These are phyloP conservation scores for Pleurozium schreberi DNA, from an alignment of 225 moss, liverwort and hornwort genomes.

Conservation along the genomic window DNA sequence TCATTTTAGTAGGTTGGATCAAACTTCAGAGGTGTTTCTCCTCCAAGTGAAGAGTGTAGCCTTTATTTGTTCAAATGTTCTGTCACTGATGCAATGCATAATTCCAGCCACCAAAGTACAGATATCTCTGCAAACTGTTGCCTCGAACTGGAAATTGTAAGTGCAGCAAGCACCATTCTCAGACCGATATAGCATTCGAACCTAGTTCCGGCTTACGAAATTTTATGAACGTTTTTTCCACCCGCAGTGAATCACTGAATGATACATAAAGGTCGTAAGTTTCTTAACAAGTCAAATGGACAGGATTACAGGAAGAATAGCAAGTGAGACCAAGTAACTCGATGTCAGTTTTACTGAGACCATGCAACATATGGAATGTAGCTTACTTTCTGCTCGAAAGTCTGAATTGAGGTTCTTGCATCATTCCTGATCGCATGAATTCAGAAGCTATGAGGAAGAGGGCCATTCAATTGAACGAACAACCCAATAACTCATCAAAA, in stretches of 20 bases:
- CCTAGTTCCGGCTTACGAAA: no score
- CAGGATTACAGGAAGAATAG: neutral
- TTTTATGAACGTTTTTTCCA: neutral
- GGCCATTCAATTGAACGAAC: neutral
- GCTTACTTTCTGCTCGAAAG: neutral
- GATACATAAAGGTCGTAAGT: neutral
- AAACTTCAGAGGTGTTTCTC: no score
- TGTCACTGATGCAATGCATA: neutral
- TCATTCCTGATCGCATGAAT: no score
- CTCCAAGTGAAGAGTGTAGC: neutral
- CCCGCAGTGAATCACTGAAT: neutral
- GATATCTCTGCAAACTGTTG: no score
- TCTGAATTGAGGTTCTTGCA: neutral
- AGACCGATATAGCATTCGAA: neutral
- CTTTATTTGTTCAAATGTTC: neutral
- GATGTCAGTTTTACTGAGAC: neutral
- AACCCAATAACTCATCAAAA: no score
- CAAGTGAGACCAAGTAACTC: neutral
- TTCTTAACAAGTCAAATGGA: neutral
- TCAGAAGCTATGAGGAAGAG: neutral
- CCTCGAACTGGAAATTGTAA: neutral
- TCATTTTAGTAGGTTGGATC: no score
- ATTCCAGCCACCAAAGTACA: no score
- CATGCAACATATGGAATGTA: neutral
- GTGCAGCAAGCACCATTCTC: neutral